Evolutionary conservation across 148 eudicot species (phyloP).

Genomic region (Beta vulgaris): DNA sequence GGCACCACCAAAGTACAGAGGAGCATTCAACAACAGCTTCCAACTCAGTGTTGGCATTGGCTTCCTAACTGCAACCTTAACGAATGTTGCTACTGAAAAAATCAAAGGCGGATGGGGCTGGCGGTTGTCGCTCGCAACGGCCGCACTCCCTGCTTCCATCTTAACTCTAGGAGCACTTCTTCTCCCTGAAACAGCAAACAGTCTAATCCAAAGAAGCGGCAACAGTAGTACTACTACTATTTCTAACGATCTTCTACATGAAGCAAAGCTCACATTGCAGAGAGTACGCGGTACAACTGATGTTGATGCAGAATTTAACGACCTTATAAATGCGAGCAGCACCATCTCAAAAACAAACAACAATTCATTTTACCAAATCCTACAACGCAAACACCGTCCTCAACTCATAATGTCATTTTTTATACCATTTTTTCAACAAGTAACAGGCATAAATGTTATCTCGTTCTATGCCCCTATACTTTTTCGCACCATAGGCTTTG

Average conservation of each 20-base stretch:
- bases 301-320: slow-evolving; percentile 29
- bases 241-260: slow-evolving; percentile 1
- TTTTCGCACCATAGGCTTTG: slow-evolving; percentile 48
- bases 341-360: not conserved
- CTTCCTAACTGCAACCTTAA: slow-evolving; percentile 29
- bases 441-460: slow-evolving; percentile 55
- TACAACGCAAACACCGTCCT: slow-evolving; percentile 40
- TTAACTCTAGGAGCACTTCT: slow-evolving; percentile 44
- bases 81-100: slow-evolving; percentile 42
- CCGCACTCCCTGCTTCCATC: slow-evolving; percentile 43
- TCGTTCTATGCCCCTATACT: slow-evolving; percentile 54
- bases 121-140: slow-evolving; percentile 52
- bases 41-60: slow-evolving; percentile 50
- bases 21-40: slow-evolving; percentile 62
- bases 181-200: slow-evolving; percentile 70
- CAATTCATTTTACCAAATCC: slow-evolving; percentile 23
- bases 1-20: slow-evolving; percentile 57
- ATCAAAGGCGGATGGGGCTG: slow-evolving; percentile 57
- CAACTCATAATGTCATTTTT: slow-evolving; percentile 53
- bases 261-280: slow-evolving; percentile 40
- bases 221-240: not conserved
- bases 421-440: slow-evolving; percentile 55
- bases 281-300: slow-evolving; percentile 39
- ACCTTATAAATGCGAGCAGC: slow-evolving; percentile 20
- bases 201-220: slow-evolving; percentile 51